Evolutionary conservation across 2,329 filamentous ascomycete genomes (phyloP).

Genomic region (Colletotrichum destructivum): DNA sequence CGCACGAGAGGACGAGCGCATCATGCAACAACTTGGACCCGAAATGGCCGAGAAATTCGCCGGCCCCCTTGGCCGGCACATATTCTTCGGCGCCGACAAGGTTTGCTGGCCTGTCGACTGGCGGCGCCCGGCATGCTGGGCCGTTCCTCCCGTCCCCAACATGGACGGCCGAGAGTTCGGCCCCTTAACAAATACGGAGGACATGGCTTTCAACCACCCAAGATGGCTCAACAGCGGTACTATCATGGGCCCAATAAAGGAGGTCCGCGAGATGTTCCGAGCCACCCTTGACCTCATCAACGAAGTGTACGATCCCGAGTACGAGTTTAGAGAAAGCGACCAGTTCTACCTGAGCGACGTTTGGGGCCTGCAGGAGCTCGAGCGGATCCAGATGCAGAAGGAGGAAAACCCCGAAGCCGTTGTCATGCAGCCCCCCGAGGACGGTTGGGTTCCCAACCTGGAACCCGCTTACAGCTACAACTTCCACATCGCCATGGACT

Average conservation of each 20-base stretch:
- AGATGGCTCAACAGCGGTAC: constrained; percentile 64
- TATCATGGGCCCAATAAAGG: constrained; percentile 57
- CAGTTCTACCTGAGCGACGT: constrained; percentile 61
- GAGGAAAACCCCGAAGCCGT: constrained; percentile 43
- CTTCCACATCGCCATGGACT: constrained; percentile 57
- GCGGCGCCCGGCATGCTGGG: constrained; percentile 57
- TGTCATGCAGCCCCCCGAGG: constrained; percentile 40
- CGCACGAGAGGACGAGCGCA: constrained; percentile 66
- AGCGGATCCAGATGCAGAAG: constrained; percentile 51
- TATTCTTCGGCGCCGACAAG: constrained; percentile 63
- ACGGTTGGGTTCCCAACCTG: constrained; percentile 46
- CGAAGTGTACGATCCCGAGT: constrained; percentile 52
- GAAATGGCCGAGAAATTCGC: constrained; percentile 49
- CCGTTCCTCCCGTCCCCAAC: constrained; percentile 54
- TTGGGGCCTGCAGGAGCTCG: constrained; percentile 60
- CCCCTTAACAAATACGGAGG: constrained; percentile 51
- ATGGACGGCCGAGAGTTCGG: constrained; percentile 54
- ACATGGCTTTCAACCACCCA: constrained; percentile 51
- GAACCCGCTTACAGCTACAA: constrained; percentile 42
- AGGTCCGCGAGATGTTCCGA: constrained; percentile 50
- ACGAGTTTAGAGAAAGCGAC: constrained; percentile 55
- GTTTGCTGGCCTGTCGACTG: constrained; percentile 58
- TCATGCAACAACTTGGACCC: constrained; percentile 65
- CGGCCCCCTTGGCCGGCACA: constrained; percentile 54
- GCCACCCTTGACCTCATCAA: constrained; percentile 51